These are phyloP conservation scores for Cicer bijugum DNA, from an alignment of 306 rosid species.

Conservation along the genomic window DNA sequence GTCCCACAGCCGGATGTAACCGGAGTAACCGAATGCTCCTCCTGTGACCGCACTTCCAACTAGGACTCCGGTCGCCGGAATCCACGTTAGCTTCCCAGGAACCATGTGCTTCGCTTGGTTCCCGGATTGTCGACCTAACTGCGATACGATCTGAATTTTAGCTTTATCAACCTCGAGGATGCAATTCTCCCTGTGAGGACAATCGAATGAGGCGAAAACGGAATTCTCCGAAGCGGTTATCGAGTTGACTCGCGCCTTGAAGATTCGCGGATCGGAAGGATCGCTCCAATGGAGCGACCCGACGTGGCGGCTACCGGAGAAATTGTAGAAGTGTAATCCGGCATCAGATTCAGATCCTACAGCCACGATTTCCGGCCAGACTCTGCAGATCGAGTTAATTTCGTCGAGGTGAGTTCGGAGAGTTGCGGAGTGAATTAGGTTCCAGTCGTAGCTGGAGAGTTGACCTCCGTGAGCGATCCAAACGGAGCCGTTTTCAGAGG, in stretches of 20 bases:
- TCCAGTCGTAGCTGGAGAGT: slow-evolving; percentile 74
- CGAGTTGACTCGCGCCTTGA: slow-evolving; percentile 78
- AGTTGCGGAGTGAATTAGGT: slow-evolving; percentile 61
- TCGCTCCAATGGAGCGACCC: slow-evolving; percentile 82
- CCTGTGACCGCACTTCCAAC: slow-evolving; percentile 60
- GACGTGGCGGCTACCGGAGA: slow-evolving; percentile 66
- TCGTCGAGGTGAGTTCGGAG: slow-evolving; percentile 75
- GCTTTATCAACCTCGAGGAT: slow-evolving; percentile 70
- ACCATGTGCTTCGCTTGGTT: slow-evolving; percentile 69
- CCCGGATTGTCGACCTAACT: slow-evolving; percentile 70
- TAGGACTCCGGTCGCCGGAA: slow-evolving; percentile 62
- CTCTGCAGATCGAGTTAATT: slow-evolving; percentile 68
- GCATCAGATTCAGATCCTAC: slow-evolving; percentile 65
- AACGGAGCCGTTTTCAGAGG: slow-evolving; percentile 64
- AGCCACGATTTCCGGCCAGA: slow-evolving; percentile 76
- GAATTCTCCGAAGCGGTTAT: slow-evolving; percentile 55
- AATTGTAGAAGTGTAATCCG: slow-evolving; percentile 79
- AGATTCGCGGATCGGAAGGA: slow-evolving; percentile 73
- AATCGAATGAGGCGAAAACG: slow-evolving; percentile 71
- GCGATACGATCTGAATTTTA: slow-evolving; percentile 58
- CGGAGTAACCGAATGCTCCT: slow-evolving; percentile 83
- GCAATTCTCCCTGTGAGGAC: slow-evolving; percentile 70
- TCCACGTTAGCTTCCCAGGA: slow-evolving; percentile 66
- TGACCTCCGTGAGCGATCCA: slow-evolving; percentile 96
- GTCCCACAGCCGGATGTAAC: slow-evolving; percentile 85